Evolutionary conservation across 1,139 yeast genomes (phyloP), one percentile per base, ranked within the genome.

Genomic region (Zygosaccharomyces sapae): DNA sequence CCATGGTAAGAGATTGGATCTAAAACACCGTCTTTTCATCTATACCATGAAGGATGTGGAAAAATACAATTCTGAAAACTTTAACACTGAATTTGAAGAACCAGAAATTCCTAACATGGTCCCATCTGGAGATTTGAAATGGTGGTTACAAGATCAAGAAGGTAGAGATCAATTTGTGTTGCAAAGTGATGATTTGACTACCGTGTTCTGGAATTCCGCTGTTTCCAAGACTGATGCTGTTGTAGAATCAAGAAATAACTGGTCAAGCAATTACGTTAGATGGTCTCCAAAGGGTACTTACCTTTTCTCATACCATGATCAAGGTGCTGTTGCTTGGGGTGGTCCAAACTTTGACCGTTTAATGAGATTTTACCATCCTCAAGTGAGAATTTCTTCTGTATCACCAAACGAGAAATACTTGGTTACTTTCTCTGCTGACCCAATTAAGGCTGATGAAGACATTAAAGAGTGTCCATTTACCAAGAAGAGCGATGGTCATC

Each of bases 301-400:
- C 63, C 72, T 92, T 57, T 81, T 87, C 61, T 84, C 97, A 1
- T 77, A 89, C 63, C 97, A 90, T 69, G 89, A 90, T 47, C 96
- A 87, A 71, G 98, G 98, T 74, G 81, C 89, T 48, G 95, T 89
- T 68, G 79, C 94, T 33, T 92, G 97, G 95, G 98, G 97, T 66
- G 97, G 97, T 54, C 79, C 79, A 44, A 76, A 80, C 40, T 89
- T 89, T 67, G 79, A 77, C 55, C 79, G 86, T 61, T 74, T 89
- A 58, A 81, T 78, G 60, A 84, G 89, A 69, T 88, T 86, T 65
- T 77, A 83, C 54, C 99, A 94, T 67, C 89, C 87, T 54, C 89
- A 87, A 63, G 97, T 89, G 44, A 81, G 95, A 67, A 79, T 89
- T 57, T 77, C 92, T 51, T 96, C 90, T 67, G 86, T 92, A 61